Base-by-base conservation (phyloP, 2,329 filamentous ascomycete genomes). In the Botrytis aclada region DNA sequence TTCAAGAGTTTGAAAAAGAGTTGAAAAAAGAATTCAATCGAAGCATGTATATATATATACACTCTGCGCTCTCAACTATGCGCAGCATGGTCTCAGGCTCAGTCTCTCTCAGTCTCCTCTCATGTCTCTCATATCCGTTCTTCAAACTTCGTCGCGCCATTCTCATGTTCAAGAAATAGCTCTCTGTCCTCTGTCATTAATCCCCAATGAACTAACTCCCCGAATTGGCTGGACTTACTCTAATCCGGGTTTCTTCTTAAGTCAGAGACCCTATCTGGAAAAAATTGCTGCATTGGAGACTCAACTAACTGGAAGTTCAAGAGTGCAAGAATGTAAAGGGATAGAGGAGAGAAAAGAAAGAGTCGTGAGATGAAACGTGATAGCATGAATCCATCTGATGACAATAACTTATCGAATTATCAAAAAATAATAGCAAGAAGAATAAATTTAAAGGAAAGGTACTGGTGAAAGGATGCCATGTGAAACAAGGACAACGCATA, bases 1-100 rank as follows among this genome's bases (percentile, higher is more conserved):
- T 51, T n/a, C 22, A 51, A 14, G 10, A 51, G 10, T 51, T n/a
- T 12, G 6, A n/a, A 6, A 25, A 4, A 25, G 47, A 4, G 4
- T 1, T 14, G 0, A 14, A 6, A n/a, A 4, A 1, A 3, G 12
- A 3, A 0, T 3, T 0, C 4, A n/a, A 51, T n/a, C 10, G 25
- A 14, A 14, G 10, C n/a, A 7, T 51, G 14, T 12, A 6, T 51
- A 7, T 51, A n/a, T 12, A 6, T 51, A 2, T 51, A 6, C 14
- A 25, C 25, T 5, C 2, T 14, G 25, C n/a, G 4, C 47, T n/a
- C 0, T 51, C 47, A n/a, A 51, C 1, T 51, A 5, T 51, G 3
- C 10, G 10, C n/a, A 51, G 10, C 14, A 2, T 7, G 22, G 5
- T n/a, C 47, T n/a, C 10, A 14, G 7, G 14, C 47, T 3, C 12